phyloP scores from a whole-genome alignment of 1,139 yeast genomes.

The Yamadazyma membranifaciens region DNA sequence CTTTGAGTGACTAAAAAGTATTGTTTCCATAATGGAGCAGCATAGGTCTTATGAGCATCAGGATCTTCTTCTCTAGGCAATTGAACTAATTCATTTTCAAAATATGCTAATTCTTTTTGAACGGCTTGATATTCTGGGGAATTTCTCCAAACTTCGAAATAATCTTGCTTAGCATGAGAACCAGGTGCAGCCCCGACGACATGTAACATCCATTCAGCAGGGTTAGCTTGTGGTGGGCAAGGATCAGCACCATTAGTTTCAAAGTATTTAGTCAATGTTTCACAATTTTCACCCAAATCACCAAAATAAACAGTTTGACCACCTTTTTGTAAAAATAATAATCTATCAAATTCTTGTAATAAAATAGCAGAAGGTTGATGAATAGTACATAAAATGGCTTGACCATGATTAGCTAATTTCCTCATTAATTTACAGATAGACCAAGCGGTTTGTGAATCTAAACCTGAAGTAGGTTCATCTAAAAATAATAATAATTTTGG shows the following conservation, averaged over 20 bases:
- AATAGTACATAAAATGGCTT: slow-evolving; percentile 77
- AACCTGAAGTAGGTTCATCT: slow-evolving; percentile 91
- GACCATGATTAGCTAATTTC: slow-evolving; percentile 73
- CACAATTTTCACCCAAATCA: slow-evolving; percentile 67
- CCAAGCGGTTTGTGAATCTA: slow-evolving; percentile 94
- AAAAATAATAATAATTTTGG: slow-evolving; percentile 76
- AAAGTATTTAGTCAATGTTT: slow-evolving; percentile 62
- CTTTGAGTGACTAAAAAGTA: slow-evolving; percentile 51
- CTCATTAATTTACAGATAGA: slow-evolving; percentile 75
- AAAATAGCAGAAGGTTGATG: slow-evolving; percentile 80
- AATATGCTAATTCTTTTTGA: slow-evolving; percentile 36
- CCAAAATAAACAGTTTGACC: slow-evolving; percentile 83
- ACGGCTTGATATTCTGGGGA: slow-evolving; percentile 53
- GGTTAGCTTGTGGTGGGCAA: slow-evolving; percentile 69
- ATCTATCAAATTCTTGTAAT: slow-evolving; percentile 73
- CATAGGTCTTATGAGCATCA: slow-evolving; percentile 39
- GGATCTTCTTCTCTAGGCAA: slow-evolving; percentile 30
- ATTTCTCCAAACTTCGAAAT: slow-evolving; percentile 62
- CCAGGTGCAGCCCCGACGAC: slow-evolving; percentile 85
- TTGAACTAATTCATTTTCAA: slow-evolving; percentile 47
- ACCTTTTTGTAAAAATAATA: slow-evolving; percentile 68
- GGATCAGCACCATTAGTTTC: slow-evolving; percentile 65
- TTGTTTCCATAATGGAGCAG: slow-evolving; percentile 49
- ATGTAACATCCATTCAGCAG: slow-evolving; percentile 83
- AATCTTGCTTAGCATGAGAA: slow-evolving; percentile 62